Evolutionary conservation across 495 filamentous ascomycete genomes (phyloP), one percentile per base, ranked within the genome.

Genomic region (Podospora conica): DNA sequence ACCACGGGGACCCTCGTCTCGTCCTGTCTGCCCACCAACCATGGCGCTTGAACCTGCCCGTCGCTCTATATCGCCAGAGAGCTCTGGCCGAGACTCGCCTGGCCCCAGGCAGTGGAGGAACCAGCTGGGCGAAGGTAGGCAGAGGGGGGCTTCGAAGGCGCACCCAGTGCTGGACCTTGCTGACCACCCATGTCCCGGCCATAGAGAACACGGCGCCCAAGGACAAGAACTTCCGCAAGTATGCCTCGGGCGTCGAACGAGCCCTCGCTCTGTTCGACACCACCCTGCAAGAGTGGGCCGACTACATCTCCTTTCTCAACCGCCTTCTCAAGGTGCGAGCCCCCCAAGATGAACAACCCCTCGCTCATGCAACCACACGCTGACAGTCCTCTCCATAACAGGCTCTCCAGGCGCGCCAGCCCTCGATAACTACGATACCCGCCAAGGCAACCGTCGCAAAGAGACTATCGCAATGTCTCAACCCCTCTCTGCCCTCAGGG

Each of bases 231-330:
- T 96, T 92, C 73, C 91, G 94, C 66, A 87, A 91, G 70, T 99
- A 97, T 88, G 91, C 91, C 24, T 89, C 89, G 53, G 88, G 86
- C 60, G 87, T 99, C 64, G 93, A 97, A 73, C 84, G 93, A 75
- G 91, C 93, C 53, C 82, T 99, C 68, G 87, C 91, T 27, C 79
- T 96, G 27, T 99, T 97, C 78, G 95, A 99, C 78, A 93, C 89
- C 22, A 87, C 92, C 58, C 81, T 97, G 68, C 92, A 97, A 77
- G 95, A 98, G 86, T 99, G 95, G 95, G 94, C 96, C 33, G 95
- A 99, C 75, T 99, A 99, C 73, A 98, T 99, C 73, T 96, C 94
- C 10, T 98, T 98, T 75, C 82, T 99, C 31, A 92, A 89, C 71
- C 88, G 95, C 33, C 81, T 98, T 24, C 80, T 97, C 61, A 98